A percentile compares a stretch with the other conserved stretches of the same genome.
These are phyloP conservation scores for Chaetomium tenue DNA, from an alignment of 495 filamentous ascomycete genomes.

Conservation along the genomic window DNA sequence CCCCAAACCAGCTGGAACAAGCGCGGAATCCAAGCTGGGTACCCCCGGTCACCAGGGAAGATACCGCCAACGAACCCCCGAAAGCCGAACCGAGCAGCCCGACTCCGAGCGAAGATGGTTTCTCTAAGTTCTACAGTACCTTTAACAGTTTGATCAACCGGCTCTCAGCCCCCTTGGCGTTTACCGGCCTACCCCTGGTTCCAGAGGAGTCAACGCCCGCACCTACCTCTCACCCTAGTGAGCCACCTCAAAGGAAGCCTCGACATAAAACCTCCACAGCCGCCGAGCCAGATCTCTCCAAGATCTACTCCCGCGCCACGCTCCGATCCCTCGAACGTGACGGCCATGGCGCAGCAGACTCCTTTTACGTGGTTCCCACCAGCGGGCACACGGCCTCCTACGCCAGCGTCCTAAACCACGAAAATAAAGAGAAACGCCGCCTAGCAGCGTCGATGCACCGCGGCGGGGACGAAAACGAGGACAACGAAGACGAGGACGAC, in stretches of 20 bases:
- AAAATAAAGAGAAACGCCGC: slow-evolving; percentile 61
- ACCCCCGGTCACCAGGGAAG: slow-evolving; percentile 39
- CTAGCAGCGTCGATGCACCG: slow-evolving; percentile 41
- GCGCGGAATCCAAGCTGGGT: slow-evolving; percentile 46
- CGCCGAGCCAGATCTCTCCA: slow-evolving; percentile 69
- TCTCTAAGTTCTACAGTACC: slow-evolving; percentile 84
- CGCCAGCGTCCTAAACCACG: slow-evolving; percentile 76
- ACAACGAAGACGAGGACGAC: slow-evolving; percentile 61
- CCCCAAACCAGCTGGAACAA: slow-evolving; percentile 37
- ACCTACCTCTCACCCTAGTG: slow-evolving; percentile 21
- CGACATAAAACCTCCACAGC: slow-evolving; percentile 39
- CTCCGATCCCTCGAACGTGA: slow-evolving; percentile 60
- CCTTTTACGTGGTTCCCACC: slow-evolving; percentile 92
- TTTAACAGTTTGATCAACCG: slow-evolving; percentile 79
- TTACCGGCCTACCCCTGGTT: slow-evolving; percentile 80
- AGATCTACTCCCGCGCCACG: slow-evolving; percentile 76
- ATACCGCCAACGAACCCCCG: slow-evolving; percentile 27
- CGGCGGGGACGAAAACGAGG: slow-evolving; percentile 39
- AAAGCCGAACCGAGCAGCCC: slow-evolving; percentile 18
- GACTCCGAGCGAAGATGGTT: slow-evolving; percentile 65
- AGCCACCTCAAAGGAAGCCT: slow-evolving; percentile 42
- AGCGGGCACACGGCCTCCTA: slow-evolving; percentile 87
- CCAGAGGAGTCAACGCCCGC: slow-evolving; percentile 49
- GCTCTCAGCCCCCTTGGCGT: slow-evolving; percentile 85
- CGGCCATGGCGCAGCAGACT: slow-evolving; percentile 61